These are phyloP conservation scores for Coemansia sp. DNA, from an alignment of 192 early-diverging fungal species.

Conservation along the genomic window DNA sequence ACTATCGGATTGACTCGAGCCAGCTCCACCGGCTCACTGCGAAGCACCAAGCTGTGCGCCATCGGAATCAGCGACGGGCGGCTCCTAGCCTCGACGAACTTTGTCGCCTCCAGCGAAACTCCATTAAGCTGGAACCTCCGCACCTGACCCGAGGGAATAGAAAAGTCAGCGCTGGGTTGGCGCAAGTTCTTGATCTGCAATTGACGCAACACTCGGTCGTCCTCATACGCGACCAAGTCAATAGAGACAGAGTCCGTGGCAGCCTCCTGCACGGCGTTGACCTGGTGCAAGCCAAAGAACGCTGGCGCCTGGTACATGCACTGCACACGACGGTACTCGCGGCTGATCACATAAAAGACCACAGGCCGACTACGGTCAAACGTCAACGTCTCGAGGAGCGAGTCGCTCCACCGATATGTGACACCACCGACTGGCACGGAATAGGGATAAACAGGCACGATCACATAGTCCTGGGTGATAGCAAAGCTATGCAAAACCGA, in stretches of 20 bases:
- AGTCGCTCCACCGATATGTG: conserved; percentile 69
- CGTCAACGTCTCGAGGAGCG: conserved; percentile 65
- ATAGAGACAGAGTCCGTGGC: conserved; percentile 60
- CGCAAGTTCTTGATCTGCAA: conserved; percentile 59
- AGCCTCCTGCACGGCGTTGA: conserved; percentile 69
- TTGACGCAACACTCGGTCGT: conserved; percentile 61
- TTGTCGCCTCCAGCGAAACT: conserved; percentile 59
- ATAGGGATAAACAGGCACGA: conserved; percentile 69
- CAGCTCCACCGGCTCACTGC: conserved; percentile 54
- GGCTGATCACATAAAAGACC: conserved; percentile 72
- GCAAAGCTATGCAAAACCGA: conserved; percentile 77
- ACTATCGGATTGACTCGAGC: conserved; percentile 55
- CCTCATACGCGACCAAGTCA: conserved; percentile 64
- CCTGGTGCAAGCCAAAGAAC: conserved; percentile 66
- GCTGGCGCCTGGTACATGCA: conserved; percentile 67
- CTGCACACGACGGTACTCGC: conserved; percentile 63
- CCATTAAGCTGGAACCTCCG: conserved; percentile 63
- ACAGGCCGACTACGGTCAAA: conserved; percentile 61
- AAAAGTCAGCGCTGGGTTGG: conserved; percentile 34
- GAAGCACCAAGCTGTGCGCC: conserved; percentile 42
- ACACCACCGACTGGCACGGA: conserved; percentile 60
- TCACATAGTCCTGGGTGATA: conserved; percentile 68
- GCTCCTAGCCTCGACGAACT: conserved; percentile 45
- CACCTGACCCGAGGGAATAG: conserved; percentile 55
- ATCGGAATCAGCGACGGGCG: conserved; percentile 15